phyloP scores from a whole-genome alignment of 2,329 filamentous ascomycete species.

The Colletotrichum echinochloae region DNA sequence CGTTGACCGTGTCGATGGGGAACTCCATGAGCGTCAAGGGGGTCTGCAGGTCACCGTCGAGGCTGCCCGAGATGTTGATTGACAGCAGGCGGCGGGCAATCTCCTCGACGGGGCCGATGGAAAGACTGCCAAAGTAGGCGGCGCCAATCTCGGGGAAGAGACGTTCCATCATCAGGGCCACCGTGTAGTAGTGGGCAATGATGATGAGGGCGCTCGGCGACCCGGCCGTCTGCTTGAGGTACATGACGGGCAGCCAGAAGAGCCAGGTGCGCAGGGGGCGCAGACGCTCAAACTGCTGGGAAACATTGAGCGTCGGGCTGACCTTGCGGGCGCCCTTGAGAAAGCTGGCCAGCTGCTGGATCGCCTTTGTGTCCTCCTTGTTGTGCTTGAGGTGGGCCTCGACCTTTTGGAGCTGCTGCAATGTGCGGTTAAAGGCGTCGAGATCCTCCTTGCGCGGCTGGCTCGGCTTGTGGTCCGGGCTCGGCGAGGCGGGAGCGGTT shows the following conservation, averaged over 20 bases:
- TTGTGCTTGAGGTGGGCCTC: slow-evolving; percentile 76
- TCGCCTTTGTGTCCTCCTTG: slow-evolving; percentile 75
- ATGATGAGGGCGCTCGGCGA: slow-evolving; percentile 85
- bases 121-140: slow-evolving; percentile 86
- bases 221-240: slow-evolving; percentile 80
- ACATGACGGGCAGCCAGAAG: slow-evolving; percentile 92
- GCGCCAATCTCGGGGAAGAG: slow-evolving; percentile 92
- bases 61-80: slow-evolving; percentile 70
- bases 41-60: slow-evolving; percentile 69
- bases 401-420: slow-evolving; percentile 75
- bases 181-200: slow-evolving; percentile 91
- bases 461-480: slow-evolving; percentile 70
- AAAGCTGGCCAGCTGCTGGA: slow-evolving; percentile 78
- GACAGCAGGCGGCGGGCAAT: slow-evolving; percentile 82
- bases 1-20: slow-evolving; percentile 75
- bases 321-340: slow-evolving; percentile 79
- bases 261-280: slow-evolving; percentile 92
- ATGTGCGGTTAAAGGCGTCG: slow-evolving; percentile 73
- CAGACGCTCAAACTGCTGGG: slow-evolving; percentile 90
- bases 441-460: slow-evolving; percentile 78
- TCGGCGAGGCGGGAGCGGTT: slow-evolving; percentile 72
- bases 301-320: slow-evolving; percentile 75
- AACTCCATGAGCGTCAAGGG: slow-evolving; percentile 78
- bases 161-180: slow-evolving; percentile 87
- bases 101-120: slow-evolving; percentile 84